Evolutionary conservation across 139 green algal genomes (phyloP), one percentile per base, ranked within the genome.

Genomic region (Volvox reticuliferus): DNA sequence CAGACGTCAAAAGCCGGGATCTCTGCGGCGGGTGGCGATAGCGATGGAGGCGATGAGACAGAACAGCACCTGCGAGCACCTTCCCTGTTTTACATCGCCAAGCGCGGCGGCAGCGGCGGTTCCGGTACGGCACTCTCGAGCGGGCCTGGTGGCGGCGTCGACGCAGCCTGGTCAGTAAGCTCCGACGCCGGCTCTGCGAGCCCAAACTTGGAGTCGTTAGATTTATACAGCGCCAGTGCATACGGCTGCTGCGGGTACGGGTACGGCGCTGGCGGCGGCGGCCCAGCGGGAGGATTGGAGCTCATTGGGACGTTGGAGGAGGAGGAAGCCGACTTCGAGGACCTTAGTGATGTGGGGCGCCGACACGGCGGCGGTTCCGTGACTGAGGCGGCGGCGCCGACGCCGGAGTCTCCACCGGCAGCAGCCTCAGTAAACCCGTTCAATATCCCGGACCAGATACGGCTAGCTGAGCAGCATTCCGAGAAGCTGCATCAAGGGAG

Each of bases 361-460:
- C 67, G 17, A 37, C 26, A 35, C 26, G 65, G 22, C 12, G 63
- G 33, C 35, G 3, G 20, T 55, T 16, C 44, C 26, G 44, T 9
- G 79, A 6, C 79, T n/a, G 28, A 12, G 50, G 28, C 50, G 26
- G 28, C 24, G 81, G 24, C 50, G 80, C 20, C 79, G 37, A 50
- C 6, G 36, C 26, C 37, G 36, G 79, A 68, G 36, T 19, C 50
- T 13, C 12, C 79, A 12, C 62, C 35, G 65, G 65, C 63, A 3
- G 32, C 32, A 21, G 32, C 33, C 55, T 0, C 0, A 36, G 62
- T 62, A 17, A 84, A 9, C 50, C 79, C 44, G 17, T 87, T 87
- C n/a, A 61, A 65, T n/a, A 87, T 87, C n/a, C 81, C 81, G 17
- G 61, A 87, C 19, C 81, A 87, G 81, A 55, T 87, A n/a, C 81